Conservation (phyloP, 495 filamentous ascomycete genomes). For the Sabuloglossum arenarium region DNA sequence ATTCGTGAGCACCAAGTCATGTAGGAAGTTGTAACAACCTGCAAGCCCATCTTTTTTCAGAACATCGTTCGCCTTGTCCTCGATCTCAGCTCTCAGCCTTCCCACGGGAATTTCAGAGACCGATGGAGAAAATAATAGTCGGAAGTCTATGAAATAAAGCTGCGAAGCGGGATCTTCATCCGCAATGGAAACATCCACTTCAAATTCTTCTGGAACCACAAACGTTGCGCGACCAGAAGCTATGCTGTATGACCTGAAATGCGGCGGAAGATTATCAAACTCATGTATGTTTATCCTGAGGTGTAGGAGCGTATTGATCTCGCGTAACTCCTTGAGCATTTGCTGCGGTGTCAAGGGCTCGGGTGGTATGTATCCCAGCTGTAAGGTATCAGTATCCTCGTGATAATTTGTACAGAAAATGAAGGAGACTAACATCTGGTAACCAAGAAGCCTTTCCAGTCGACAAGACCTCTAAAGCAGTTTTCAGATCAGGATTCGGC, state of each 20-base stretch:
- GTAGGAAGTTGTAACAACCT: constrained; percentile 67
- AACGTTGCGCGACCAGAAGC: constrained; percentile 72
- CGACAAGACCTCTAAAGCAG: constrained; percentile 65
- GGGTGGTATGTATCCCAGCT: constrained; percentile 63
- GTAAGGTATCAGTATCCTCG: constrained; percentile 11
- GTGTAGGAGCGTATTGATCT: constrained; percentile 64
- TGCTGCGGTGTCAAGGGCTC: constrained; percentile 43
- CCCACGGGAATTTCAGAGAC: constrained; percentile 33
- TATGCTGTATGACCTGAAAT: constrained; percentile 54
- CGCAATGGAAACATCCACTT: constrained; percentile 74
- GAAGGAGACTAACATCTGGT: constrained; percentile 39
- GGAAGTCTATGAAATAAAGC: constrained; percentile 83
- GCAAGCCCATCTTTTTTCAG: constrained; percentile 42
- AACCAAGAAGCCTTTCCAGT: constrained; percentile 53
- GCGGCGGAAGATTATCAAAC: constrained; percentile 47
- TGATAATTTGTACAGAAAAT: background rate
- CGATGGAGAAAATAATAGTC: constrained; percentile 59
- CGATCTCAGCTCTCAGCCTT: constrained; percentile 37
- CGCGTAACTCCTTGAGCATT: constrained; percentile 44
- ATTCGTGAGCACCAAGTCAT: constrained; percentile 66
- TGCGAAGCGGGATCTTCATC: constrained; percentile 60
- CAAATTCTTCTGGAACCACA: constrained; percentile 62
- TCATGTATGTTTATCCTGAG: constrained; percentile 63
- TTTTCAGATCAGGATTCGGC: constrained; percentile 75
- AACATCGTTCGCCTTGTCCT: constrained; percentile 44